phyloP scores from a whole-genome alignment of 164 flowering plant species.

The Annona squamosa region DNA sequence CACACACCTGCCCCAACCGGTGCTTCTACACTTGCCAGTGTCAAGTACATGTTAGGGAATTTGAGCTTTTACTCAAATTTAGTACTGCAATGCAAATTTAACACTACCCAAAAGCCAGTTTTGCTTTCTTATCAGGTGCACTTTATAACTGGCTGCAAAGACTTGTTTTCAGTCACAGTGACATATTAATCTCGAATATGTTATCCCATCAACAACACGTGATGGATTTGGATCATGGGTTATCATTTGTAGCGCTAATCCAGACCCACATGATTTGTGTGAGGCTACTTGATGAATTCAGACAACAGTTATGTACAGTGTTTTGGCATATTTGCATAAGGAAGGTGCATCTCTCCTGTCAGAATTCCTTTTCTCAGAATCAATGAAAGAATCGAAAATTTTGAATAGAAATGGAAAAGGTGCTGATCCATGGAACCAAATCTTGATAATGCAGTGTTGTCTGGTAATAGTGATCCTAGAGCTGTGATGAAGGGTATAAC shows the following conservation, averaged over 20 bases:
- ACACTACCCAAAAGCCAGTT: too few relatives aligned
- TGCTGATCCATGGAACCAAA: not conserved
- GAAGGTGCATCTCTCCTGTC: not conserved
- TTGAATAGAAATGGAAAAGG: too few relatives aligned
- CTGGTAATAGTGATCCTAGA: conserved; percentile 14
- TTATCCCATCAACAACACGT: not conserved
- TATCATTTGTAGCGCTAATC: not conserved
- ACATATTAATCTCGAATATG: not conserved
- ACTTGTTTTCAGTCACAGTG: too few relatives aligned
- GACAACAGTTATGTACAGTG: not conserved
- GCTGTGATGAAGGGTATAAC: conserved; percentile 35
- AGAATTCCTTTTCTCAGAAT: not conserved
- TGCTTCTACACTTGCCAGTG: not conserved
- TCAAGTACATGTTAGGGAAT: not conserved
- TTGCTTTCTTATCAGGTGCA: not conserved
- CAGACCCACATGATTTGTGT: not conserved
- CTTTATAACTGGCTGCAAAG: not conserved
- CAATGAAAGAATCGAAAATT: not conserved
- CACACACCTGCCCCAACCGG: not conserved
- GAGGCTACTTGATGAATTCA: not conserved
- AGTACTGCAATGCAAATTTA: too few relatives aligned
- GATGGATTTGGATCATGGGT: not conserved
- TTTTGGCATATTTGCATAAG: not conserved
- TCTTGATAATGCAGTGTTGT: conserved; percentile 27
- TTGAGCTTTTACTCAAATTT: not conserved